Evolutionary conservation across 345 rosid genomes (phyloP).

Genomic region (Geranium rotundifolium): DNA sequence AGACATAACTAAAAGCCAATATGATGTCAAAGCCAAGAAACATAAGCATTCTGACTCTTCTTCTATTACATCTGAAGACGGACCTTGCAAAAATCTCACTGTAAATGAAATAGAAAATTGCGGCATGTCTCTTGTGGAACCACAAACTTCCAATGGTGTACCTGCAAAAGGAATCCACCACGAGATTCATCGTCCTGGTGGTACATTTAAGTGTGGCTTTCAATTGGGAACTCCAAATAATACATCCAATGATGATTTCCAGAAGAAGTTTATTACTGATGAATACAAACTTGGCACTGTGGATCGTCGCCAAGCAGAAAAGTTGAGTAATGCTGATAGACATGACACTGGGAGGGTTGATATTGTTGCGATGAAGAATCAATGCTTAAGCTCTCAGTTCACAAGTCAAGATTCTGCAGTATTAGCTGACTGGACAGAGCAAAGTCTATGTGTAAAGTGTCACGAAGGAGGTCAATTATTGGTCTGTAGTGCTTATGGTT

Average conservation of each 20-base stretch:
- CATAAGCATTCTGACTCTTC: constrained; percentile 14
- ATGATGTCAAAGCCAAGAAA: constrained; percentile 19
- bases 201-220: background rate
- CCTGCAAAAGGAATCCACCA: background rate
- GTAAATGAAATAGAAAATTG: background rate
- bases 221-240: background rate
- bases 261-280: background rate
- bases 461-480: constrained; percentile 31
- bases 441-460: constrained; percentile 44
- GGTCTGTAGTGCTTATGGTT: constrained; percentile 28
- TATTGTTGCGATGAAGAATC: constrained; percentile 22
- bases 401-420: constrained; percentile 12
- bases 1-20: constrained; percentile 7
- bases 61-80: constrained; percentile 4
- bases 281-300: constrained; percentile 8
- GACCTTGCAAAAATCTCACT: background rate
- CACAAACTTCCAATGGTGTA: background rate
- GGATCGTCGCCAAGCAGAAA: constrained; percentile 17
- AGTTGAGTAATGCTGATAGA: constrained; percentile 15
- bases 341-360: constrained; percentile 16
- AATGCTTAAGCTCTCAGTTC: constrained; percentile 26
- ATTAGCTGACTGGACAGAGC: constrained; percentile 18
- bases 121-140: background rate
- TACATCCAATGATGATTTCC: constrained; percentile 6
- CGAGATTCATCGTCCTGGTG: background rate